Base-by-base conservation (phyloP, 129 eudicot genomes). In the Smallanthus sonchifolius region DNA sequence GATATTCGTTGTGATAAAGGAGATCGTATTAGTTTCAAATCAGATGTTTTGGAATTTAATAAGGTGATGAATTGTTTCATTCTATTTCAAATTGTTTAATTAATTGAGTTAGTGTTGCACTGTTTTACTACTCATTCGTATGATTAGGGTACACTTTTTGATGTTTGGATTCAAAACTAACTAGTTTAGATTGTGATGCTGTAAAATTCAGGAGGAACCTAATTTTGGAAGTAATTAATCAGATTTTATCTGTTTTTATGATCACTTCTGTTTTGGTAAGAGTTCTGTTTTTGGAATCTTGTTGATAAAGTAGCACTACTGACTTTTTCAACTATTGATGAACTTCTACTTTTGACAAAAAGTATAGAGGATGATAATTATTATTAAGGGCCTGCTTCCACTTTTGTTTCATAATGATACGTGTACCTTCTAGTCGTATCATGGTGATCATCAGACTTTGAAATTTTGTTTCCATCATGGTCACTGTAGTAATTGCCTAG, bases 1-100 rank as follows among this genome's bases (percentile, higher is more conserved):
- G 83, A 81, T 67, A 87, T 94, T 79, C 90, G 86, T 4, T 87
- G 94, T 36, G 98, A 94, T 83, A 94, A 90, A 83, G 98, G 98
- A 10, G 98, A 94, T 32, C 89, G 85, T 1, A 77, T 88, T 73
- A 84, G 98, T 57, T 94, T 88, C 39, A 94, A 94, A 81, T 90
- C 97, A 3, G 98, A 94, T 82, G 92, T 94, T 55, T 86, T 94
- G 65, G 83, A 91, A 16, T 90, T 94, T 32, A 88, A 68, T 82
- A 91, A 90, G 93, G 98, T 92, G 5, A 37, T 7, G 7, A 4
- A 7, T 10, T 34, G 30, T 17, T 55, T 5, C 34, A 9, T 37
- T 63, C 40, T 30, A 5, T 14, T 32, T 48, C 7, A 17, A 48
- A 20, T 67, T 67, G 8, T 42, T 15, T 11, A 24, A 17, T 54